These are phyloP conservation scores for Blastobotrys arbuscula DNA, from an alignment of 1,139 yeast species.

Conservation along the genomic window DNA sequence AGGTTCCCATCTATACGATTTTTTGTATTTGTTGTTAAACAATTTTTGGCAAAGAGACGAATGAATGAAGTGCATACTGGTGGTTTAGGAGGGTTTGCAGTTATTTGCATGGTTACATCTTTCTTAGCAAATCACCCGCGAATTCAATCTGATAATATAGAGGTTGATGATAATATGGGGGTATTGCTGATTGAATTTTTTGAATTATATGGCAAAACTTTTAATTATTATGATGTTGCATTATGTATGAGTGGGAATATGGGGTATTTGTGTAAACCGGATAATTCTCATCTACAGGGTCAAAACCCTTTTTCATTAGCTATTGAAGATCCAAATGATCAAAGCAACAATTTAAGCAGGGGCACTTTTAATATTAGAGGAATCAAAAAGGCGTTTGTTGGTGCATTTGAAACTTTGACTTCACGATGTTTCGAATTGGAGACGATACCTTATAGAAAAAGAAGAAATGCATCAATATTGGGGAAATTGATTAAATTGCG, in stretches of 20 bases:
- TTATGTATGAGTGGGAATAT: slow-evolving; percentile 40
- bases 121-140: slow-evolving; percentile 76
- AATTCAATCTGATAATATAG: slow-evolving; percentile 58
- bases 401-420: slow-evolving; percentile 78
- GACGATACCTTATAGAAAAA: slow-evolving; percentile 54
- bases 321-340: slow-evolving; percentile 88
- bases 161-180: slow-evolving; percentile 74
- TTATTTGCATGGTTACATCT: slow-evolving; percentile 80
- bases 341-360: slow-evolving; percentile 73
- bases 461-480: slow-evolving; percentile 68
- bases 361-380: slow-evolving; percentile 80
- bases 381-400: slow-evolving; percentile 81
- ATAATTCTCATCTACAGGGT: slow-evolving; percentile 47
- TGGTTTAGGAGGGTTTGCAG: slow-evolving; percentile 93
- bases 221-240: slow-evolving; percentile 71
- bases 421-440: slow-evolving; percentile 37
- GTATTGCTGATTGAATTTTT: slow-evolving; percentile 86
- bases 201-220: slow-evolving; percentile 89
- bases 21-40: slow-evolving; percentile 78
- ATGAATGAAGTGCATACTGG: slow-evolving; percentile 93
- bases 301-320: slow-evolving; percentile 63
- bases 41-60: slow-evolving; percentile 72
- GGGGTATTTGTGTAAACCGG: slow-evolving; percentile 52
- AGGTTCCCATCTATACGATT: slow-evolving; percentile 80
- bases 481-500: slow-evolving; percentile 75